A percentile compares a stretch with the other conserved stretches of the same genome.
These are phyloP conservation scores for Sporothrix schenckii DNA, from an alignment of 2,329 filamentous ascomycete species.

Conservation along the genomic window DNA sequence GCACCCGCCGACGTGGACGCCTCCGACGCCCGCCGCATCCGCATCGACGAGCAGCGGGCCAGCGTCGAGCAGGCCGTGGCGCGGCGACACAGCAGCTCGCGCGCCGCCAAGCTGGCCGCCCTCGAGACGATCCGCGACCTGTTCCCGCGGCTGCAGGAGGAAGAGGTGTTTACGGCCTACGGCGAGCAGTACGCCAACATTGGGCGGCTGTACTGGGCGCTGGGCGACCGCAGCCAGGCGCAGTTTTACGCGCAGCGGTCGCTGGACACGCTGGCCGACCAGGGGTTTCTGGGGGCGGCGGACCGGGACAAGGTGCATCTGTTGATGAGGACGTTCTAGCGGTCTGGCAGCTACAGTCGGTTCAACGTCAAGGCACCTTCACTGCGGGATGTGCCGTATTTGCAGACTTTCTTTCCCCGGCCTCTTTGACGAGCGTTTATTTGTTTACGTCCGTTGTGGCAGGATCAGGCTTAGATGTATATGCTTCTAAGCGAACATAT, in stretches of 20 bases:
- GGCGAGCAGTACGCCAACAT: constrained; percentile 44
- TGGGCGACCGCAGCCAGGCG: constrained; percentile 40
- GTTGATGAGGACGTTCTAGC: constrained; percentile 15
- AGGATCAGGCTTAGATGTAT: too few relatives aligned
- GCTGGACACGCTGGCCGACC: constrained; percentile 40
- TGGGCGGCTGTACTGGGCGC: constrained; percentile 43
- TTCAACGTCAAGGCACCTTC: too few relatives aligned
- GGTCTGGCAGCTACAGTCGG: too few relatives aligned
- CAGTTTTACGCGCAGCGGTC: constrained; percentile 41
- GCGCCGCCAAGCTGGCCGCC: constrained; percentile 32
- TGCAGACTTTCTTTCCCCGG: too few relatives aligned
- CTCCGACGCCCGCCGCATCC: constrained; percentile 42
- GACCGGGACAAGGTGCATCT: constrained; percentile 10
- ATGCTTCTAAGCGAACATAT: too few relatives aligned
- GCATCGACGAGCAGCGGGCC: constrained; percentile 39
- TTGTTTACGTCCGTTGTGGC: too few relatives aligned
- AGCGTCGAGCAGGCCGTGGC: constrained; percentile 40
- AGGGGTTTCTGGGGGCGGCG: constrained; percentile 39
- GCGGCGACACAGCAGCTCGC: constrained; percentile 37
- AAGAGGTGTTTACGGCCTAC: constrained; percentile 42
- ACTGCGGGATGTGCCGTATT: too few relatives aligned
- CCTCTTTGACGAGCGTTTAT: too few relatives aligned
- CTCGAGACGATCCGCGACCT: constrained; percentile 41
- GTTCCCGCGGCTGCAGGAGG: constrained; percentile 39
- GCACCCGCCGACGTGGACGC: constrained; percentile 37